A percentile compares a stretch with the other conserved stretches of the same genome.
phyloP scores from a whole-genome alignment of 805 yeast genomes.

The Yamadazyma kitorensis region DNA sequence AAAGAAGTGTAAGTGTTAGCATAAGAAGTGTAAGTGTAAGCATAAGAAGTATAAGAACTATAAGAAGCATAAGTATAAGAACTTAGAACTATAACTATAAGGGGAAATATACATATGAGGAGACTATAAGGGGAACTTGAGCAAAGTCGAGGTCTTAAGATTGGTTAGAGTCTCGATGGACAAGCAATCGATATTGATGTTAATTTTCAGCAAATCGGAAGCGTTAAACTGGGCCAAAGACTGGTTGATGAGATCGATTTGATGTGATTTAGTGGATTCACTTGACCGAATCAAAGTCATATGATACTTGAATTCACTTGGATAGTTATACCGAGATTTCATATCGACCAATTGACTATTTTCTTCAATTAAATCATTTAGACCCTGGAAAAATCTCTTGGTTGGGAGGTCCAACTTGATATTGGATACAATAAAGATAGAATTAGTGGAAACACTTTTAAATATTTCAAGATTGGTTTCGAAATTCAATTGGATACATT shows the following conservation, averaged over 20 bases:
- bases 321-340: background rate
- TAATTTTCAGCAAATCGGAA: background rate
- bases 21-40: no score
- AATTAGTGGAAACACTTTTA: constrained; percentile 2
- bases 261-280: no score
- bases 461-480: constrained; percentile 2
- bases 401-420: constrained; percentile 3
- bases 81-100: no score
- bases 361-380: constrained; percentile 4
- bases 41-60: no score
- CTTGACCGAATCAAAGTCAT: constrained; percentile 4
- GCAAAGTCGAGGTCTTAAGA: no score
- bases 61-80: no score
- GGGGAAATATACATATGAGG: no score
- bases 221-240: background rate
- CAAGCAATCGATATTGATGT: constrained; percentile 1
- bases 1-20: no score
- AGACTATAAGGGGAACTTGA: no score
- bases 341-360: constrained; percentile 4
- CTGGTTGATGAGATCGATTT: constrained; percentile 1
- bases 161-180: no score
- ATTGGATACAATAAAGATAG: constrained; percentile 4
- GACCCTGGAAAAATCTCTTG: constrained; percentile 2
- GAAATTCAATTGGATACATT: constrained; percentile 5
- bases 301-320: constrained; percentile 1